These are phyloP conservation scores for apple (Malus domestica) DNA, from an alignment of 306 rosid species.

Conservation along the genomic window DNA sequence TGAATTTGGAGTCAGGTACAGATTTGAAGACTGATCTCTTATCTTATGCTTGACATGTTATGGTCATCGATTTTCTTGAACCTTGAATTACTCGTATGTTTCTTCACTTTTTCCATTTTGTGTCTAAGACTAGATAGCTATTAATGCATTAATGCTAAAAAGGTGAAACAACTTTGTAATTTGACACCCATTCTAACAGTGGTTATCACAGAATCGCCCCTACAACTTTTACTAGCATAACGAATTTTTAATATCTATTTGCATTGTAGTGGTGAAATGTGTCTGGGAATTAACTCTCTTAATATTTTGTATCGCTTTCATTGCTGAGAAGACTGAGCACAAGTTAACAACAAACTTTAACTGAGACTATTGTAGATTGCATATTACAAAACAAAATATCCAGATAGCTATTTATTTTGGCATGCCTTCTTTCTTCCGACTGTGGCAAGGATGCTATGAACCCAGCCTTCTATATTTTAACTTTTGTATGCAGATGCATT, in stretches of 20 bases:
- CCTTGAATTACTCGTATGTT: background rate
- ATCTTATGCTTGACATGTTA: background rate
- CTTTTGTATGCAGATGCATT: background rate
- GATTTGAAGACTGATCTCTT: background rate
- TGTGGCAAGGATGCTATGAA: background rate
- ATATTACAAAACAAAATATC: background rate
- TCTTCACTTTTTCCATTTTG: background rate
- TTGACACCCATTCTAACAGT: background rate
- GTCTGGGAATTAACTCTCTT: background rate
- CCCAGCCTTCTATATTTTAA: background rate
- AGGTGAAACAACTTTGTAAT: background rate
- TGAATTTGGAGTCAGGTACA: background rate
- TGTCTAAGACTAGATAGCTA: background rate
- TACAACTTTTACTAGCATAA: background rate
- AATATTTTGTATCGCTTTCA: background rate
- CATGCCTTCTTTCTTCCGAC: background rate
- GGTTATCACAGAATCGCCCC: background rate
- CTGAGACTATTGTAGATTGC: background rate
- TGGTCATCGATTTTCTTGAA: background rate
- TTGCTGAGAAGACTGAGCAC: background rate
- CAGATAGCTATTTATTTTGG: background rate
- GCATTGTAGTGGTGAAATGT: background rate
- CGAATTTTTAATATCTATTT: background rate
- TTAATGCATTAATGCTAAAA: background rate
- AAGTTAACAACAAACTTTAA: background rate